A percentile compares a stretch with the other conserved stretches of the same genome.
These are phyloP conservation scores for Abortiporus biennis DNA, from an alignment of 1,284 basidiomycete genomes.

Conservation along the genomic window DNA sequence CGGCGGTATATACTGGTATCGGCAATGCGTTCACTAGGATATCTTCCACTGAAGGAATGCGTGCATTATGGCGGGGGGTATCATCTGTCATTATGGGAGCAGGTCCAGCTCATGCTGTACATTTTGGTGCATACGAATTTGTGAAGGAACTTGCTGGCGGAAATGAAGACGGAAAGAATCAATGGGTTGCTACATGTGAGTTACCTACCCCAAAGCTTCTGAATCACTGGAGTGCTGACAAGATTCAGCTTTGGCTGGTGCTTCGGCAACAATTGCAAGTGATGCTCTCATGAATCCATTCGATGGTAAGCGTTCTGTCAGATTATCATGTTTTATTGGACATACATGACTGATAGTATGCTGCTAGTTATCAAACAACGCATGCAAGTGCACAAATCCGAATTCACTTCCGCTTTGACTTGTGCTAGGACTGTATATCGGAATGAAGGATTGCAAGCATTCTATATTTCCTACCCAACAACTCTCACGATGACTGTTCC, in stretches of 20 bases:
- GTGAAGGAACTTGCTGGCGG: conserved; percentile 93
- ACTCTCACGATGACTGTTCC: conserved; percentile 96
- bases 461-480: conserved; percentile 98
- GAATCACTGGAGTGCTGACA: no score
- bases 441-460: conserved; percentile 84
- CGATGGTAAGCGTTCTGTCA: conserved; percentile 65
- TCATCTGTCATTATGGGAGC: conserved; percentile 97
- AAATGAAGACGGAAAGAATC: conserved; percentile 64
- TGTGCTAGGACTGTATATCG: conserved; percentile 84
- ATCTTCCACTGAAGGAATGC: conserved; percentile 88
- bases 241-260: conserved; percentile 92
- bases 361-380: conserved; percentile 93
- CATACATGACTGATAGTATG: conserved; percentile 8
- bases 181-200: conserved; percentile 78
- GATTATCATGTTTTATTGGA: conserved; percentile 8
- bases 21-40: conserved; percentile 87
- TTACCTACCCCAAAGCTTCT: conserved; percentile 11
- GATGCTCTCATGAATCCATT: conserved; percentile 99
- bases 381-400: conserved; percentile 95
- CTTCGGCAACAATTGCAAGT: conserved; percentile 89
- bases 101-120: conserved; percentile 96
- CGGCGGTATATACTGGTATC: conserved; percentile 84
- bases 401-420: conserved; percentile 78
- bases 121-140: conserved; percentile 95
- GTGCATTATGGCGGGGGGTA: conserved; percentile 93